A percentile compares a stretch with the other conserved stretches of the same genome.
Evolutionary conservation across 768 basidiomycete species (phyloP).

Genomic region (Tricholoma hemisulphureum): DNA sequence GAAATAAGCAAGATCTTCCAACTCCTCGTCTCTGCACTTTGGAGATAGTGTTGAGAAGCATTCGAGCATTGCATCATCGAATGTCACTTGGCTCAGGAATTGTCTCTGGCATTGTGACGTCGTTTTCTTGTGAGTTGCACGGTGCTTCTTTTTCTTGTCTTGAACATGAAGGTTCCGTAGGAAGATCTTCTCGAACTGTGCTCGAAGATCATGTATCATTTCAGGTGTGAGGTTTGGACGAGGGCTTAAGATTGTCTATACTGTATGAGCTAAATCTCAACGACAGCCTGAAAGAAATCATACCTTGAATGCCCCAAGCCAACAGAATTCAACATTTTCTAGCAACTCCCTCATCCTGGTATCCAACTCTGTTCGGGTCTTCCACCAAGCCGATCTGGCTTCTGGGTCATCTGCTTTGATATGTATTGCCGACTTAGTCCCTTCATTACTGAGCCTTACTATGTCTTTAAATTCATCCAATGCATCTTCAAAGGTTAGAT

Average conservation of each 20-base stretch:
- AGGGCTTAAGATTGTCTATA: constrained; percentile 62
- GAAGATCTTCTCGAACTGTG: constrained; percentile 74
- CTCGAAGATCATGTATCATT: constrained; percentile 55
- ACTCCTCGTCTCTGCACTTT: constrained; percentile 85
- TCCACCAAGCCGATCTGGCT: constrained; percentile 84
- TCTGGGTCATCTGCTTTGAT: constrained; percentile 66
- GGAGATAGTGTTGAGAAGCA: constrained; percentile 85
- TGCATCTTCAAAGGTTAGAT: constrained; percentile 75
- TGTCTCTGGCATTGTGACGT: constrained; percentile 32
- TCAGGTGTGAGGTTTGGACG: constrained; percentile 42
- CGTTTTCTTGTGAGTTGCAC: constrained; percentile 34
- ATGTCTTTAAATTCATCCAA: constrained; percentile 75
- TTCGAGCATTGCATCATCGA: constrained; percentile 77
- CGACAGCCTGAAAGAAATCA: constrained; percentile 13
- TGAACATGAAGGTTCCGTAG: constrained; percentile 57
- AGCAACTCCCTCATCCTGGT: constrained; percentile 69
- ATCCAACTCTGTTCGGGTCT: constrained; percentile 72
- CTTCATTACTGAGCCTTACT: constrained; percentile 73
- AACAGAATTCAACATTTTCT: constrained; percentile 89
- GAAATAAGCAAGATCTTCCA: constrained; percentile 94
- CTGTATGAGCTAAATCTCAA: constrained; percentile 2
- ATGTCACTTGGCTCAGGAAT: constrained; percentile 43
- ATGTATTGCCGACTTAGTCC: constrained; percentile 57
- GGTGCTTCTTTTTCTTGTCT: constrained; percentile 58
- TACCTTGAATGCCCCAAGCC: constrained; percentile 98